Percentiles rank a stretch among this genome's conserved stretches.
phyloP scores from a whole-genome alignment of 78 protist species.

The Dictyostelium citrinum region DNA sequence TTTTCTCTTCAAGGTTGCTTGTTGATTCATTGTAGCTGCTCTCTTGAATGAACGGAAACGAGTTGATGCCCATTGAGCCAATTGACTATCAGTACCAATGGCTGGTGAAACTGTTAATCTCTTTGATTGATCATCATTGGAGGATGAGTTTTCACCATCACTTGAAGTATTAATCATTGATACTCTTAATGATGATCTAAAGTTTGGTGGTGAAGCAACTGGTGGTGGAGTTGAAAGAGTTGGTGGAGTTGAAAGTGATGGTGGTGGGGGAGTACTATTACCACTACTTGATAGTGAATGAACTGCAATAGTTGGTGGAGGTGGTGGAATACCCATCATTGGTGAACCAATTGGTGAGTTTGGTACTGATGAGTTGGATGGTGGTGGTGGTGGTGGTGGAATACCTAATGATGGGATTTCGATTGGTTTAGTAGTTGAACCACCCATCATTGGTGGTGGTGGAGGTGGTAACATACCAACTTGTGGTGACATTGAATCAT shows the following conservation, averaged over 20 bases:
- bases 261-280: not conserved
- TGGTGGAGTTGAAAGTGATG: conserved; percentile 37
- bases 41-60: conserved; percentile 36
- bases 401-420: not conserved
- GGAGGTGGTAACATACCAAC: not conserved
- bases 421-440: not conserved
- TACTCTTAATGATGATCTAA: not conserved
- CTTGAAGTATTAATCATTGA: not conserved
- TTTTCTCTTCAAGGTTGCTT: conserved; percentile 24
- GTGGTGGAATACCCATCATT: conserved; percentile 34
- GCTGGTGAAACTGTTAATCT: conserved; percentile 27
- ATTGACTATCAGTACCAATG: not conserved
- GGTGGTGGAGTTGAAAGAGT: conserved; percentile 4
- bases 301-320: conserved; percentile 28
- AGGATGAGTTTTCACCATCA: not conserved
- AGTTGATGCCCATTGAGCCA: conserved; percentile 34
- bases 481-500: not conserved
- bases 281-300: not conserved
- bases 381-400: conserved; percentile 66
- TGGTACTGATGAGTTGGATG: not conserved
- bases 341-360: conserved; percentile 26
- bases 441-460: not conserved
- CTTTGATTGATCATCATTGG: conserved; percentile 12
- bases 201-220: conserved; percentile 3
- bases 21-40: not conserved